A percentile compares a stretch with the other conserved stretches of the same genome.
These are phyloP conservation scores for Rubroboletus pulcherrimus DNA, from an alignment of 768 basidiomycete species.

Conservation along the genomic window DNA sequence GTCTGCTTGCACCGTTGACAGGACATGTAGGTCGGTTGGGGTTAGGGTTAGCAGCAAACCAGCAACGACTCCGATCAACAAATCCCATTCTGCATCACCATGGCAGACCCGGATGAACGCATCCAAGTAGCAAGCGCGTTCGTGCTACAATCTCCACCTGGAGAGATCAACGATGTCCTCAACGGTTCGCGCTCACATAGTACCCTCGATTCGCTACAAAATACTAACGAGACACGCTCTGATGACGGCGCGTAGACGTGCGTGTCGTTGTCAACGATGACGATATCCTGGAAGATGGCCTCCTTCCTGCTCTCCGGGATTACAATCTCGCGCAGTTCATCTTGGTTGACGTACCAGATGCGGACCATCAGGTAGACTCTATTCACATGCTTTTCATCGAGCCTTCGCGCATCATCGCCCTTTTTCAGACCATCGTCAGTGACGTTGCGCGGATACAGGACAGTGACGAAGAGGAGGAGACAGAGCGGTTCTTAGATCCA, in stretches of 20 bases:
- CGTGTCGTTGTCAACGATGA: constrained; percentile 88
- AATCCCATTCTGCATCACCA: constrained; percentile 18
- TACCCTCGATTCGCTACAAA: background rate
- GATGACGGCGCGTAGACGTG: constrained; percentile 56
- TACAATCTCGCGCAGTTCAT: constrained; percentile 91
- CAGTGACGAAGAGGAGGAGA: constrained; percentile 39
- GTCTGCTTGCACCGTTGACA: constrained; percentile 27
- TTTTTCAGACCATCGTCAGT: constrained; percentile 75
- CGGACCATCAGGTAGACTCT: constrained; percentile 63
- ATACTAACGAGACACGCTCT: constrained; percentile 3
- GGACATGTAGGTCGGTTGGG: constrained; percentile 6
- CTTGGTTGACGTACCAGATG: constrained; percentile 77
- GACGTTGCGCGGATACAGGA: constrained; percentile 54
- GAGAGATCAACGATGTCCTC: constrained; percentile 95
- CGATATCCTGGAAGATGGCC: constrained; percentile 70
- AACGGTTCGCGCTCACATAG: constrained; percentile 53
- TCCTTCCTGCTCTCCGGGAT: constrained; percentile 71
- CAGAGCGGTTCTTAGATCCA: constrained; percentile 81
- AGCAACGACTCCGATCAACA: background rate
- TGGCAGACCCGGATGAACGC: constrained; percentile 57
- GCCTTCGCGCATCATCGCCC: background rate
- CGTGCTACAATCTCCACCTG: constrained; percentile 87
- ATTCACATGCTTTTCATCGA: background rate
- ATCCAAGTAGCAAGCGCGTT: constrained; percentile 73
- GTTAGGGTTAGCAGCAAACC: constrained; percentile 23